Conservation (phyloP, 2,329 filamentous ascomycete species). For the Fusarium sp. region DNA sequence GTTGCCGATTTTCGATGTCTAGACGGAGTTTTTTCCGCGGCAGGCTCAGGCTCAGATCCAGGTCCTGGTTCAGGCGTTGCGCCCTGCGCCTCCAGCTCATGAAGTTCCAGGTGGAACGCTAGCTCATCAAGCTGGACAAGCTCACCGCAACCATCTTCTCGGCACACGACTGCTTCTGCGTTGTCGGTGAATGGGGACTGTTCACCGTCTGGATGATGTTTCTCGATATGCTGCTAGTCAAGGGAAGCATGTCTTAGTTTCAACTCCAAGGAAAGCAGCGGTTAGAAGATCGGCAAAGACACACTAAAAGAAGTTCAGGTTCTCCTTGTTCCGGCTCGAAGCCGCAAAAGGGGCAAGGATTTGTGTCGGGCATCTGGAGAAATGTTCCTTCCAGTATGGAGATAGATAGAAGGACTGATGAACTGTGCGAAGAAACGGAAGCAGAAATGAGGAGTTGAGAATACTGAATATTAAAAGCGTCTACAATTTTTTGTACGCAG, state of each 20-base stretch:
- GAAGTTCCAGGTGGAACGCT: conserved; percentile 42
- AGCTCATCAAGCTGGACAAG: conserved; percentile 46
- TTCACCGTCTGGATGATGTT: conserved; percentile 41
- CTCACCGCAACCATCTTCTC: conserved; percentile 67
- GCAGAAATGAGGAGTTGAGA: background rate
- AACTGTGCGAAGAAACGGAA: background rate
- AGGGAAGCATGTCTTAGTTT: conserved; percentile 26
- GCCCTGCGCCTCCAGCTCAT: conserved; percentile 42
- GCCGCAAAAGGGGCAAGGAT: conserved; percentile 53
- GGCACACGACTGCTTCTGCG: conserved; percentile 33
- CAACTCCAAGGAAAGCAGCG: background rate
- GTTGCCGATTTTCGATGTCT: conserved; percentile 18
- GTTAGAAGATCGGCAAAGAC: conserved; percentile 21
- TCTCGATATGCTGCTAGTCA: conserved; percentile 48
- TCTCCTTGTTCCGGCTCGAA: conserved; percentile 47
- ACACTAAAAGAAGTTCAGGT: conserved; percentile 52
- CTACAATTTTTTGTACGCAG: background rate
- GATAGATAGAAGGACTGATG: background rate
- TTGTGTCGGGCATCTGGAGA: conserved; percentile 14
- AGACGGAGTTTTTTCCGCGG: conserved; percentile 4
- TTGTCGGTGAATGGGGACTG: conserved; percentile 20
- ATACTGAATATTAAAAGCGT: background rate
- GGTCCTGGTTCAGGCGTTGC: conserved; percentile 23
- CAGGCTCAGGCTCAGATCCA: conserved; percentile 25
- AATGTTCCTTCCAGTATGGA: conserved; percentile 1